A percentile compares a stretch with the other conserved stretches of the same genome.
These are phyloP conservation scores for Penicillium sp. DNA, from an alignment of 2,329 filamentous ascomycete genomes.

Conservation along the genomic window DNA sequence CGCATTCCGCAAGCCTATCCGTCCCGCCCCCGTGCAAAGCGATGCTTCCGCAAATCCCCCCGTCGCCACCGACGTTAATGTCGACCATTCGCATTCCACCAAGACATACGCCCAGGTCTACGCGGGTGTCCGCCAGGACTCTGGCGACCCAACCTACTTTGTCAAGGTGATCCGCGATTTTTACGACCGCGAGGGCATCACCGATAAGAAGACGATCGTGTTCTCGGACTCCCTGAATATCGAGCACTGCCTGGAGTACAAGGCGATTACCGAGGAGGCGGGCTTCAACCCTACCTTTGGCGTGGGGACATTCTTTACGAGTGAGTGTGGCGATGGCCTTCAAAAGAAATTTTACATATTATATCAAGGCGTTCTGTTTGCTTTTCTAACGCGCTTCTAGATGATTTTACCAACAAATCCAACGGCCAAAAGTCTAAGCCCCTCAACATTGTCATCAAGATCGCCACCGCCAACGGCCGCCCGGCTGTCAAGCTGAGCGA, in stretches of 20 bases:
- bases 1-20: constrained; percentile 73
- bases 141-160: constrained; percentile 79
- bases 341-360: too few relatives aligned
- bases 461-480: constrained; percentile 78
- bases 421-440: constrained; percentile 83
- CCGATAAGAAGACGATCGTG: constrained; percentile 81
- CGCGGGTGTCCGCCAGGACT: constrained; percentile 84
- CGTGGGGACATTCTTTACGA: constrained; percentile 93
- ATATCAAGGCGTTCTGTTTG: neutral
- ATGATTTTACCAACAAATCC: constrained; percentile 77
- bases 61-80: constrained; percentile 46
- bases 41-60: constrained; percentile 45
- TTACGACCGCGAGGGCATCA: constrained; percentile 74
- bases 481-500: constrained; percentile 91
- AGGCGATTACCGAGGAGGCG: constrained; percentile 73
- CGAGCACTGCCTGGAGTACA: constrained; percentile 88
- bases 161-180: constrained; percentile 77
- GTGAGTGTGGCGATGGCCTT: constrained; percentile 39
- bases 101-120: constrained; percentile 80
- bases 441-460: constrained; percentile 97
- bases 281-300: constrained; percentile 89
- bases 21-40: constrained; percentile 36
- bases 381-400: constrained; percentile 33
- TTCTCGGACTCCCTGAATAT: constrained; percentile 96
- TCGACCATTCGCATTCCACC: constrained; percentile 39